These are phyloP conservation scores for Cryptosporidium viatorum DNA, from an alignment of 169 alveolate species.

Conservation along the genomic window DNA sequence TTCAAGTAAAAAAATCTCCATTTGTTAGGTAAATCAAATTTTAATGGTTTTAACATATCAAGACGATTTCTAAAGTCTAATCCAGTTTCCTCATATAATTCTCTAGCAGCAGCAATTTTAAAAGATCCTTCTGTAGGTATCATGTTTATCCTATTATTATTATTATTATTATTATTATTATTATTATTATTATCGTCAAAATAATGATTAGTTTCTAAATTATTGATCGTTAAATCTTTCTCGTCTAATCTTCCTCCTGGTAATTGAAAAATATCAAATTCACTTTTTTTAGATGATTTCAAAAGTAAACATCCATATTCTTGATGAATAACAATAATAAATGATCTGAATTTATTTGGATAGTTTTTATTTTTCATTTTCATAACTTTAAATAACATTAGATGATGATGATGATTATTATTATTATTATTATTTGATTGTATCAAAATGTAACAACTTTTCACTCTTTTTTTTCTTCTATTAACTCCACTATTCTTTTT, in stretches of 20 bases:
- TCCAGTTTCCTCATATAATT: conserved; percentile 64
- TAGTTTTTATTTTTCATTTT: background rate
- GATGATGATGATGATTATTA: too few relatives aligned
- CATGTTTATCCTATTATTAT: background rate
- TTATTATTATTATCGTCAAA: too few relatives aligned
- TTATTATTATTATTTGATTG: background rate
- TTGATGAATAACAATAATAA: conserved; percentile 34
- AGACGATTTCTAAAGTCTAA: conserved; percentile 26
- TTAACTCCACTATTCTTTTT: background rate
- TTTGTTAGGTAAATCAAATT: background rate
- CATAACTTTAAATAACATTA: background rate
- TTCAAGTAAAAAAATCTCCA: conserved; percentile 39
- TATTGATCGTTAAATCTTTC: background rate
- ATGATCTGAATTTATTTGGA: conserved; percentile 16
- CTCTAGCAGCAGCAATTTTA: conserved; percentile 49
- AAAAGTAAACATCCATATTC: conserved; percentile 41
- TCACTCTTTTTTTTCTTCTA: background rate
- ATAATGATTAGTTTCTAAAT: background rate
- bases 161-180: background rate
- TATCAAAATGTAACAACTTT: background rate
- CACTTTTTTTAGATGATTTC: conserved; percentile 12
- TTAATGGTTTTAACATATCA: background rate
- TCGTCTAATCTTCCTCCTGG: conserved; percentile 70
- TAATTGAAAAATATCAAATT: background rate
- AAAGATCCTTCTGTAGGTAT: background rate